phyloP scores from a whole-genome alignment of 495 filamentous ascomycete species.

The Clavariopsis aquatica region DNA sequence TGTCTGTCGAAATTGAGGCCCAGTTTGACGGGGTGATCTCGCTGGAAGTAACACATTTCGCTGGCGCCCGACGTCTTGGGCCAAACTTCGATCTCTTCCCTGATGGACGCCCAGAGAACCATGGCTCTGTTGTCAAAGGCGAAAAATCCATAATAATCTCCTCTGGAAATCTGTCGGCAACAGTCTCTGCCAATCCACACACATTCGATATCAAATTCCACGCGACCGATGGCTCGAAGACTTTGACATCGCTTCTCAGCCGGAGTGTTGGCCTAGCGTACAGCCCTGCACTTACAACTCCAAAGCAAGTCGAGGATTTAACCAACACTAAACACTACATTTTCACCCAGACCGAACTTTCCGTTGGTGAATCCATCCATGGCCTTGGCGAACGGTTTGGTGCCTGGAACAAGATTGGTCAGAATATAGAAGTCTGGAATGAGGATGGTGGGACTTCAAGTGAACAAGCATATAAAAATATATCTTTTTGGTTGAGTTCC shows the following conservation, averaged over 20 bases:
- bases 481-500: slow-evolving; percentile 69
- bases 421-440: slow-evolving; percentile 68
- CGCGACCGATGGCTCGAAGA: slow-evolving; percentile 25
- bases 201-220: slow-evolving; percentile 36
- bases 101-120: slow-evolving; percentile 50
- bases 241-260: slow-evolving; percentile 30
- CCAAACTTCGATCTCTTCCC: slow-evolving; percentile 67
- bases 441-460: slow-evolving; percentile 70
- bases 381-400: slow-evolving; percentile 73
- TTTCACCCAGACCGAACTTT: slow-evolving; percentile 52
- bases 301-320: slow-evolving; percentile 45
- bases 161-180: slow-evolving; percentile 54
- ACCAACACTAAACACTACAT: slow-evolving; percentile 30
- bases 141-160: slow-evolving; percentile 55
- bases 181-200: slow-evolving; percentile 23
- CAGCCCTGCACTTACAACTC: slow-evolving; percentile 23
- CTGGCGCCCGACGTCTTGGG: slow-evolving; percentile 56
- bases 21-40: slow-evolving; percentile 40
- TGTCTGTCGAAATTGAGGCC: slow-evolving; percentile 36
- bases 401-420: slow-evolving; percentile 68
- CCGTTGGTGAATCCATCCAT: slow-evolving; percentile 67
- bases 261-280: slow-evolving; percentile 37
- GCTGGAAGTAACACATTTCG: slow-evolving; percentile 59
- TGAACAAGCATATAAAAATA: slow-evolving; percentile 74
- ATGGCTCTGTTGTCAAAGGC: slow-evolving; percentile 52